These are phyloP conservation scores for Mycena alexandri DNA, from an alignment of 768 basidiomycete species.

Conservation along the genomic window DNA sequence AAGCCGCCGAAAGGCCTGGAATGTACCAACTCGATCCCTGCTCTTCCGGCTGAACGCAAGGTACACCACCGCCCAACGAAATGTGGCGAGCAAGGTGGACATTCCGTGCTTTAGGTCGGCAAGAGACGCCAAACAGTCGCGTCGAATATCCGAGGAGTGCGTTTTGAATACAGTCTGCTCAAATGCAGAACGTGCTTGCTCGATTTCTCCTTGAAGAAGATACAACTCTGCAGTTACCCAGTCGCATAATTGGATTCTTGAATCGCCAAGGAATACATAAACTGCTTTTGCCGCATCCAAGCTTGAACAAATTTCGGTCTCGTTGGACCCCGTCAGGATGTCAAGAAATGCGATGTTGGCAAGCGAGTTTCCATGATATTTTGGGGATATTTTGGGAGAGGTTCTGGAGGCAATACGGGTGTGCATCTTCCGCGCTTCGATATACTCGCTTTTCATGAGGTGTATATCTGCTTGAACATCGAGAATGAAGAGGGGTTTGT, in stretches of 20 bases:
- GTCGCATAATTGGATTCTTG: neutral
- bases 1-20: conserved; percentile 6
- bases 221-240: neutral
- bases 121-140: neutral
- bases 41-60: conserved; percentile 2
- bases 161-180: neutral
- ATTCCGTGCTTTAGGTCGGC: neutral
- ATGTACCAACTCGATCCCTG: neutral
- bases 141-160: neutral
- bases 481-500: neutral
- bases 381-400: neutral
- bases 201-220: neutral
- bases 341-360: neutral
- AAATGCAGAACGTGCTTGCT: neutral
- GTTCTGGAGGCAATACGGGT: neutral
- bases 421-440: neutral
- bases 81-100: neutral
- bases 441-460: neutral
- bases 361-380: conserved; percentile 4
- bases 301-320: neutral
- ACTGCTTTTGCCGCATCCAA: neutral
- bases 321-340: neutral
- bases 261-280: neutral
- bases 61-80: neutral
- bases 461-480: neutral